Percentiles rank a stretch among this genome's conserved stretches.
Evolutionary conservation across 768 basidiomycete genomes (phyloP).

Genomic region (Collybia nuda): DNA sequence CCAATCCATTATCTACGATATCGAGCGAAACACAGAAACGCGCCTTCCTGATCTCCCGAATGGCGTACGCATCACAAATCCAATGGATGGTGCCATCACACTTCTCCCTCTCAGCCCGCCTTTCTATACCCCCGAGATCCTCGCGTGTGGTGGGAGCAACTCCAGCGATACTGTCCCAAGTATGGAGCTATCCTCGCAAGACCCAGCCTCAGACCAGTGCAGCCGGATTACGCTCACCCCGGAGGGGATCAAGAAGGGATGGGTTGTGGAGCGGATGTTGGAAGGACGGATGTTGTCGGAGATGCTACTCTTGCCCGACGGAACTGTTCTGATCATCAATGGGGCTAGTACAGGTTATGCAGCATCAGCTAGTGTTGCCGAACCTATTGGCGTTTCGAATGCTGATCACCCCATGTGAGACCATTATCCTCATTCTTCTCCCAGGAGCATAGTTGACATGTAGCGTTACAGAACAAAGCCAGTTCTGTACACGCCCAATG

Average conservation of each 20-base stretch:
- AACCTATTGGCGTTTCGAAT: constrained; percentile 21
- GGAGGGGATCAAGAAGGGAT: constrained; percentile 40
- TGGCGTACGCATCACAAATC: constrained; percentile 39
- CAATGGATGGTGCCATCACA: constrained; percentile 36
- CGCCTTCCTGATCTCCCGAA: constrained; percentile 44
- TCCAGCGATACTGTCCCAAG: constrained; percentile 27
- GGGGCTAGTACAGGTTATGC: constrained; percentile 43
- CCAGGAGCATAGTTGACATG: not conserved
- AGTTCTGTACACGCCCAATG: constrained; percentile 46
- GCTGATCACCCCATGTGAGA: constrained; percentile 27
- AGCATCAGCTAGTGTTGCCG: constrained; percentile 30
- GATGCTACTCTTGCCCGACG: constrained; percentile 37
- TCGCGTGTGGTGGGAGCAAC: constrained; percentile 46
- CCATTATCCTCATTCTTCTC: not conserved
- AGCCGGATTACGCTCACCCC: constrained; percentile 39
- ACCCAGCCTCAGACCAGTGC: constrained; percentile 43
- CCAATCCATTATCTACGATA: constrained; percentile 41
- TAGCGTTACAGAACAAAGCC: constrained; percentile 37
- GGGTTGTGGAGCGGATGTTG: constrained; percentile 45
- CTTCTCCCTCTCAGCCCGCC: constrained; percentile 37
- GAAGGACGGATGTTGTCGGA: constrained; percentile 38
- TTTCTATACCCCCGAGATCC: constrained; percentile 42
- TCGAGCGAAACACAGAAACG: constrained; percentile 35
- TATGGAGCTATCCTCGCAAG: constrained; percentile 31
- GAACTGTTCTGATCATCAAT: constrained; percentile 39